Base-by-base conservation (phyloP, 129 eudicot species). In the Erigeron canadensis region DNA sequence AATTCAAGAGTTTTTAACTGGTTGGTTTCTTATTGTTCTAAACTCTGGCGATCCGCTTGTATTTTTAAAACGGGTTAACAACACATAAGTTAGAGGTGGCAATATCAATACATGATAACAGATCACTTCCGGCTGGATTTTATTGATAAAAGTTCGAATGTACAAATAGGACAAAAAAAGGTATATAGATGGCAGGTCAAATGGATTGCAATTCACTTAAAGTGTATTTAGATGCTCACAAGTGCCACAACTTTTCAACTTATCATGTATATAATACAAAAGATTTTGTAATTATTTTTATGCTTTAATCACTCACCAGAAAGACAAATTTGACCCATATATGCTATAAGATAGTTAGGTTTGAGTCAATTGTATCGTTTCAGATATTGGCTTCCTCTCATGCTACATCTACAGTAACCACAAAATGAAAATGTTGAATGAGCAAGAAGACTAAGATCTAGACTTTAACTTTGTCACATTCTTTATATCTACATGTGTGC, bases 1-100 rank as follows among this genome's bases (percentile, higher is more conserved):
- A 62, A 95, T 95, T 74, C 76, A 84, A 74, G 91, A 80, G 50
- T 95, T 75, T 79, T 71, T 90, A 43, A 90, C 97, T 69, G 99
- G 99, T 94, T 68, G 46, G 76, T 1, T 74, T 71, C 70, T 64
- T 56, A 53, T 67, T 40, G 63, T 43, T 46, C 1, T 47, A 22
- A 13, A 42, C 11, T 63, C 28, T 39, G 50, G 40, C 3, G 5
- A 28, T 4, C 44, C 41, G 22, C 47, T 69, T 69, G n/a, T 50
- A 51, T 69, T 38, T 15, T 69, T 23, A 9, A 34, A 37, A 37
- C 10, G 48, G 48, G 16, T 51, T n/a, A 8, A 64, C 53, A 64
- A 8, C 10, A 17, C 21, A 64, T 9, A 10, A 42, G 8, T 64
- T 42, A 44, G 15, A 72, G 28, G 19, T 72, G 59, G 12, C 59